phyloP scores from a whole-genome alignment of 2,329 filamentous ascomycete species.

The Monosporascus sp. region DNA sequence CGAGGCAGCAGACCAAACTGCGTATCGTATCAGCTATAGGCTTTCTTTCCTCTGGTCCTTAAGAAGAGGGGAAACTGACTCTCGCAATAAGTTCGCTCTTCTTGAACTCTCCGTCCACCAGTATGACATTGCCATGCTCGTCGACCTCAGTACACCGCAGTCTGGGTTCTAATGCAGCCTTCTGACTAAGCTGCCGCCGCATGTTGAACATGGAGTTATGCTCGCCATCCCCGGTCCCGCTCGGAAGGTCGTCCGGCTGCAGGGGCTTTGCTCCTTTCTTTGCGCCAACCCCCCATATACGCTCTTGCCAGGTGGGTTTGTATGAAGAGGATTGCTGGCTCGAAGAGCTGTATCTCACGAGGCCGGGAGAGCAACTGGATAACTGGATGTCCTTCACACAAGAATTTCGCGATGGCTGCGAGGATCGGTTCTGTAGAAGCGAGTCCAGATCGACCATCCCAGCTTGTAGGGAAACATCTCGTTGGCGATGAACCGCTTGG shows the following conservation, averaged over 20 bases:
- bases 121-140: constrained; percentile 81
- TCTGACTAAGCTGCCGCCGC: constrained; percentile 64
- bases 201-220: constrained; percentile 61
- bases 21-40: constrained; percentile 5
- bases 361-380: constrained; percentile 6
- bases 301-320: constrained; percentile 41
- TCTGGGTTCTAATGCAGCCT: constrained; percentile 77
- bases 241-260: constrained; percentile 55
- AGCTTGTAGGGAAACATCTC: constrained; percentile 14
- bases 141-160: constrained; percentile 94
- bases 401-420: constrained; percentile 2
- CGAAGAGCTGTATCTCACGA: constrained; percentile 23
- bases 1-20: constrained; percentile 89
- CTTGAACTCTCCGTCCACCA: constrained; percentile 93
- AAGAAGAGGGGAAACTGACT: constrained; percentile 41
- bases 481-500: not conserved
- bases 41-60: not conserved
- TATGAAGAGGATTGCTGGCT: constrained; percentile 18
- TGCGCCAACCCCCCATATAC: constrained; percentile 38
- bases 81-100: constrained; percentile 97
- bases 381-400: constrained; percentile 8
- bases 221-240: constrained; percentile 51
- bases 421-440: constrained; percentile 10
- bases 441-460: constrained; percentile 17
- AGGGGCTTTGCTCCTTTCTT: constrained; percentile 35